Evolutionary conservation across 129 eudicot genomes (phyloP).

Genomic region (Gnaphalium uliginosum): DNA sequence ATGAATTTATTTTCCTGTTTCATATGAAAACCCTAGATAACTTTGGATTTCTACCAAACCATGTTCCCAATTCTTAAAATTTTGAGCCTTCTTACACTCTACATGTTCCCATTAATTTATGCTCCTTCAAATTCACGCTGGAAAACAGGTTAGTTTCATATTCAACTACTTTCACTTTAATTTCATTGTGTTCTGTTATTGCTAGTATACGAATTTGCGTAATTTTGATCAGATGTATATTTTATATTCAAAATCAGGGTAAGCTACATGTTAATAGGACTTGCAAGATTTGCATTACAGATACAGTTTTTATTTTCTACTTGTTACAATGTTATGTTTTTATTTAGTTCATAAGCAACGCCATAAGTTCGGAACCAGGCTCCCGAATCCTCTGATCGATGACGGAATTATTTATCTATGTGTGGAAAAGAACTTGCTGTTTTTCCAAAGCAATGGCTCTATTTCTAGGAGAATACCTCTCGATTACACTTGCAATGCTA

Average conservation of each 20-base stretch:
- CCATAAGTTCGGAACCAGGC: conserved; percentile 34
- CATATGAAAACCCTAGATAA: conserved; percentile 17
- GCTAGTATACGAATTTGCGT: neutral
- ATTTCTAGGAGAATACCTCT: conserved; percentile 54
- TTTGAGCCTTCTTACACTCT: conserved; percentile 24
- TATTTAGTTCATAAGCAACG: conserved; percentile 38
- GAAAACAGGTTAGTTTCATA: conserved; percentile 41
- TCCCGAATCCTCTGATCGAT: conserved; percentile 64
- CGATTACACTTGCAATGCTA: conserved; percentile 55
- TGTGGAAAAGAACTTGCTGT: conserved; percentile 47
- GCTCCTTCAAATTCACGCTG: conserved; percentile 33
- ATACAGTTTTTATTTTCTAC: neutral
- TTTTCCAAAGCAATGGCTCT: conserved; percentile 77
- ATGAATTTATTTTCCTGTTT: neutral
- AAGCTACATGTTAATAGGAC: neutral
- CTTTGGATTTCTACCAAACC: neutral
- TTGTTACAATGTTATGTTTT: conserved; percentile 1
- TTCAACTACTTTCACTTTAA: neutral
- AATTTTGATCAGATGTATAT: neutral
- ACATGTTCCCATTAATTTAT: conserved; percentile 26
- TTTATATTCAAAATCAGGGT: neutral
- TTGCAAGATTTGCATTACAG: neutral
- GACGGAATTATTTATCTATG: conserved; percentile 69
- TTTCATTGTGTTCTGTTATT: neutral
- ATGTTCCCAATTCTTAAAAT: conserved; percentile 3